Percentiles rank a stretch among this genome's conserved stretches.
Evolutionary conservation across 164 flowering plant species (phyloP).

Genomic region (Buxus sempervirens): DNA sequence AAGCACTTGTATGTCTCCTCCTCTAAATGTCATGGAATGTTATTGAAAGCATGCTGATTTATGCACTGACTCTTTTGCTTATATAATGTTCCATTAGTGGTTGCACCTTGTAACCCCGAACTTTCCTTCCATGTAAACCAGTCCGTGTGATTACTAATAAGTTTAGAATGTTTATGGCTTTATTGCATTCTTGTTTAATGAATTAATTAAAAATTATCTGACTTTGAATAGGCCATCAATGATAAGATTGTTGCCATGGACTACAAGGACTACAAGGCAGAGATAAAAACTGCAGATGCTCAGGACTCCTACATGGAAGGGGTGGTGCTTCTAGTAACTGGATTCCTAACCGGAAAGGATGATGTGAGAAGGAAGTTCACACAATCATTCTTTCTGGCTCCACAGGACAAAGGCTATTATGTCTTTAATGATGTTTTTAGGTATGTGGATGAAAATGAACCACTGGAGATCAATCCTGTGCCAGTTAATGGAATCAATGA

Average conservation of each 20-base stretch:
- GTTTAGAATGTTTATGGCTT: not conserved
- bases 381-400: constrained; percentile 82
- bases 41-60: no score
- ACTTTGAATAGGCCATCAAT: constrained; percentile 61
- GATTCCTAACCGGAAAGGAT: constrained; percentile 61
- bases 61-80: no score
- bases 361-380: constrained; percentile 49
- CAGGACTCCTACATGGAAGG: constrained; percentile 62
- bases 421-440: constrained; percentile 77
- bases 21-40: no score
- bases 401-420: constrained; percentile 72
- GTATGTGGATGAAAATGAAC: constrained; percentile 46
- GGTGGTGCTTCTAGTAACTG: constrained; percentile 73
- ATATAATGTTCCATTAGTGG: no score
- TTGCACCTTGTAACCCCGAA: not conserved
- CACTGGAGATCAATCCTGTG: constrained; percentile 15
- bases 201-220: not conserved
- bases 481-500: constrained; percentile 24
- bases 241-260: constrained; percentile 66
- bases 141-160: no score
- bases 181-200: not conserved
- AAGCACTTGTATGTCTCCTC: not conserved
- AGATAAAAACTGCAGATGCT: constrained; percentile 79
- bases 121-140: not conserved
- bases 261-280: constrained; percentile 51